Evolutionary conservation across 768 basidiomycete genomes (phyloP), one percentile per base, ranked within the genome.

Genomic region (Inosperma sp.): DNA sequence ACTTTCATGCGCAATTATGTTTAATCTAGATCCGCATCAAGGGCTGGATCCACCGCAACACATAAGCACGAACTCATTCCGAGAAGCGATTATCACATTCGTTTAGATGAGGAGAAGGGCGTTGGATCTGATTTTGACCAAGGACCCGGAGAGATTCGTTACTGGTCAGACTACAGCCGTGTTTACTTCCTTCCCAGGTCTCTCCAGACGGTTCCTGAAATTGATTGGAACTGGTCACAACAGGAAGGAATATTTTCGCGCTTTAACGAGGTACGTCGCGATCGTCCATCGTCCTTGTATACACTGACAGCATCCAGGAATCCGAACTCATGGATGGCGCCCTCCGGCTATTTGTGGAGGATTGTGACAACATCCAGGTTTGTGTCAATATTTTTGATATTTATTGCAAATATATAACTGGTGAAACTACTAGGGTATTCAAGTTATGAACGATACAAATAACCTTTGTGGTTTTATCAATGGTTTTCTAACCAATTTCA

Each of bases 301-400:
- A 16, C 26, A 22, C 25, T 48, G 31, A 19, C 47, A n/a, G n/a
- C n/a, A n/a, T 13, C 6, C 50, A 89, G 87, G 77, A 81, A 36
- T 67, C 67, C n/a, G 77, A 76, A 43, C 59, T 89, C 41, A 82
- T 88, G 79, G 87, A 90, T 35, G 81, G 77, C 4, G 72, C 81
- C 10, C 70, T 90, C 45, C 77, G 88, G 14, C 68, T 75, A 13
- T 78, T 86, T 48, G 73, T 86, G 4, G 88, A 92, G 61, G 87
- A 88, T 56, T 87, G 86, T 59, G 78, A 89, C 61, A 76, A 77
- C 45, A 72, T 84, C 12, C 88, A 89, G 79, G 88, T 86, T 56
- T 48, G 44, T 39, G 27, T 35, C 47, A 10, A 26, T 10, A 23
- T 29, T 26, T 26, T 23, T 17, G 6, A 26, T 19, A 35, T 26